A percentile compares a stretch with the other conserved stretches of the same genome.
Evolutionary conservation across 2,329 filamentous ascomycete genomes (phyloP).

Genomic region (Botryosphaeria dothidea): DNA sequence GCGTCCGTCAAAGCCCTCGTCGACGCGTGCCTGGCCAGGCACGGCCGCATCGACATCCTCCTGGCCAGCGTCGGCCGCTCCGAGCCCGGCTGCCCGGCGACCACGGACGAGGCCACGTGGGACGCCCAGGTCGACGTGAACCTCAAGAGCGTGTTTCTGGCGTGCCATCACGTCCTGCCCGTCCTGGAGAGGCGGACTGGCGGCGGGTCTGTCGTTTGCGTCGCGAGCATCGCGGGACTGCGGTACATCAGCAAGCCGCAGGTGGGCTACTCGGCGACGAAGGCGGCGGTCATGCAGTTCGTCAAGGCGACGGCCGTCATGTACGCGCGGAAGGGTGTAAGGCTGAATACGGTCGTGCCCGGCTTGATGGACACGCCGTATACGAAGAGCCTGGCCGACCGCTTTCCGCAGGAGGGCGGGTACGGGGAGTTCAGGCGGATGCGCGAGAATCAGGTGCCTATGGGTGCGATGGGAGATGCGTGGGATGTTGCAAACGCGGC

Average conservation of each 20-base stretch:
- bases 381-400: slow-evolving; percentile 16
- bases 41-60: slow-evolving; percentile 57
- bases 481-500: slow-evolving; percentile 38
- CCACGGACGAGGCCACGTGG: slow-evolving; percentile 53
- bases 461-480: slow-evolving; percentile 35
- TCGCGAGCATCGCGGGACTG: slow-evolving; percentile 51
- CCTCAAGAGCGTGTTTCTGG: slow-evolving; percentile 57
- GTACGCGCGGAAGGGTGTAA: slow-evolving; percentile 49
- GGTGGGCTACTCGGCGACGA: slow-evolving; percentile 55
- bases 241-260: slow-evolving; percentile 56
- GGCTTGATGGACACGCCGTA: slow-evolving; percentile 55
- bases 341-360: slow-evolving; percentile 58
- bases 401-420: slow-evolving; percentile 2
- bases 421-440: background rate
- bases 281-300: slow-evolving; percentile 56
- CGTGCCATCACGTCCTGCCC: slow-evolving; percentile 54
- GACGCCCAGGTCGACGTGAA: slow-evolving; percentile 57
- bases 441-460: slow-evolving; percentile 26
- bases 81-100: slow-evolving; percentile 53
- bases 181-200: slow-evolving; percentile 54
- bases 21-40: slow-evolving; percentile 24
- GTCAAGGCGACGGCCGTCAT: slow-evolving; percentile 53
- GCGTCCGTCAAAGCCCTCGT: slow-evolving; percentile 18
- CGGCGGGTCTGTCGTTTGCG: slow-evolving; percentile 48
- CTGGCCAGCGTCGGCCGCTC: slow-evolving; percentile 57